Base-by-base conservation (phyloP, 495 filamentous ascomycete species). In the Antarctomyces pellizariae region DNA sequence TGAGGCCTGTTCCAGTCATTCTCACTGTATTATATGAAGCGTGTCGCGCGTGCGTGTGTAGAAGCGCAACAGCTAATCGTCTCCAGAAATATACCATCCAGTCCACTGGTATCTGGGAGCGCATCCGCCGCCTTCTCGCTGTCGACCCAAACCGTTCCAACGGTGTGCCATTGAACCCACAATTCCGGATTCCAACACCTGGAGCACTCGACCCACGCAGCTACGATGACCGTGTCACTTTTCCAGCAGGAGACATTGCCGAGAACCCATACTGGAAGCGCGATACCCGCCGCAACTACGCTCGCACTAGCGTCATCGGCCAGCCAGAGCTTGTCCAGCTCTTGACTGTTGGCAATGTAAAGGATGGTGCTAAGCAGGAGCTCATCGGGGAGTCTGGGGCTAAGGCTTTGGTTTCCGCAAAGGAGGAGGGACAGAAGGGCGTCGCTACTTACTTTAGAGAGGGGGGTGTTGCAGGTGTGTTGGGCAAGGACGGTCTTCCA, bases 201-300 rank as follows among this genome's bases (percentile, higher is more conserved):
- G 86, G 79, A 36, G 57, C 62, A 34, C 56, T 71, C 44, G 71
- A 78, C 38, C 82, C 89, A 14, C 43, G 62, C 13, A 45, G 48
- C 15, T 97, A 92, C 53, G 68, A 77, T 46, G 89, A 95, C 44
- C 82, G 82, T 9, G 76, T 89, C 25, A 93, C 84, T 7, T 18
- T 75, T 0, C 86, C 89, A n/a, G 77, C 86, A 2, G 82, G 67
- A 30, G 86, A 99, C 49, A 67, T 97, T 36, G 86, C 86, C 39
- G 86, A 90, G 44, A 97, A 97, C 51, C 67, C 86, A 20, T 97
- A 97, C 65, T 97, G 80, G 77, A 89, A 89, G 56, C 80, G 86
- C 30, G 86, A 97, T 39, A 50, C 56, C 28, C 74, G 86, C 25
- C 68, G 89, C 41, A 64, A 59, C 42, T 97, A 95, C 55, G 75